Conservation (phyloP, 1,284 basidiomycete species). For the Neotropicomus parvogracilis region DNA sequence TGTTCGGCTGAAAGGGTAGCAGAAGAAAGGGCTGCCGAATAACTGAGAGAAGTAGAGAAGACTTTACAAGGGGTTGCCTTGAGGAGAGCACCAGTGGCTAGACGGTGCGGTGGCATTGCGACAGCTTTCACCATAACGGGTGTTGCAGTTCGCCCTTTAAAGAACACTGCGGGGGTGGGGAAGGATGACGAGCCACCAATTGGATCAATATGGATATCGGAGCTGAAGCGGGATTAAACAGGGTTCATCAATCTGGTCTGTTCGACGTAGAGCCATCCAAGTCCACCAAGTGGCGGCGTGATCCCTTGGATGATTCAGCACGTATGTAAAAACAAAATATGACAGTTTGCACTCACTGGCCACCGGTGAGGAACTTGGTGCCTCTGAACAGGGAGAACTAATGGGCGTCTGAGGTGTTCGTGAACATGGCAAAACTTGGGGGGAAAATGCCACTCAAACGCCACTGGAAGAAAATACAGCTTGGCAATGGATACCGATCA, state of each 20-base stretch:
- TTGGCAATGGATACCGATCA: too few relatives aligned
- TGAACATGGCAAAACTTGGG: neutral
- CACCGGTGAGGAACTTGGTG: neutral
- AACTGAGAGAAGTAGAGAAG: conserved; percentile 8
- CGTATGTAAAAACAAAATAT: neutral
- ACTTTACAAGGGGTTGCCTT: conserved; percentile 8
- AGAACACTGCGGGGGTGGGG: neutral
- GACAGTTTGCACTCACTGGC: neutral
- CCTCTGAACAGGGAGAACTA: neutral
- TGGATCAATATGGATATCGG: conserved; percentile 13
- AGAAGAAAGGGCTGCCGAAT: conserved; percentile 9
- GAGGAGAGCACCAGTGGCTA: conserved; percentile 7
- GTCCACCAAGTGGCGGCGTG: neutral
- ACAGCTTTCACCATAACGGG: neutral
- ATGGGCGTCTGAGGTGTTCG: neutral
- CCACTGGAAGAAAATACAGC: conserved; percentile 7
- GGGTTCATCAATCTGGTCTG: neutral
- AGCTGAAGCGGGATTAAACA: conserved; percentile 22
- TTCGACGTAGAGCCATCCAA: conserved; percentile 1
- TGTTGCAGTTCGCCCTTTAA: conserved; percentile 19
- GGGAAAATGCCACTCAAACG: conserved; percentile 30
- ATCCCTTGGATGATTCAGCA: neutral
- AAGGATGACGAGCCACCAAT: neutral
- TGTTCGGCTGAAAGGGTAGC: conserved; percentile 4
- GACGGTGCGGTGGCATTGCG: conserved; percentile 19